Percentiles rank a stretch among this genome's conserved stretches.
Evolutionary conservation across 192 early-diverging fungal species (phyloP).

Genomic region (Spizellomyces punctatus): DNA sequence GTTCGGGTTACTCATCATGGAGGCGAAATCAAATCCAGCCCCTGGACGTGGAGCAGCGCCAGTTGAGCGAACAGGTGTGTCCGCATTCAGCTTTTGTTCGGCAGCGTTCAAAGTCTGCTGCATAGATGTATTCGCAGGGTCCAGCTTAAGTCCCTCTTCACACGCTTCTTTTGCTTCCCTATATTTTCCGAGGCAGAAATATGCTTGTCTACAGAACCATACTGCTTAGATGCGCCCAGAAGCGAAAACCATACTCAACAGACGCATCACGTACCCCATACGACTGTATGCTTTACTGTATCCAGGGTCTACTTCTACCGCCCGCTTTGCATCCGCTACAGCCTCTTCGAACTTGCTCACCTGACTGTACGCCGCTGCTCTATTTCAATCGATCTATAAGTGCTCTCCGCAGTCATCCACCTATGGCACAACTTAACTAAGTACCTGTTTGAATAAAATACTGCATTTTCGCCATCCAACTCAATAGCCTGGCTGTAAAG

Average conservation of each 20-base stretch:
- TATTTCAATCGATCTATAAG: slow-evolving; percentile 28
- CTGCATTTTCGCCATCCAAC: slow-evolving; percentile 78
- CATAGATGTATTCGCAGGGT: slow-evolving; percentile 81
- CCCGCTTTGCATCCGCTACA: slow-evolving; percentile 82
- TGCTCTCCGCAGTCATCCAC: neutral
- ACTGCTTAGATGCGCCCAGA: neutral
- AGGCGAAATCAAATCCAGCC: slow-evolving; percentile 68
- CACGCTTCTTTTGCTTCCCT: slow-evolving; percentile 87
- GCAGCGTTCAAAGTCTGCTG: slow-evolving; percentile 75
- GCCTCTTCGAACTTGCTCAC: slow-evolving; percentile 83
- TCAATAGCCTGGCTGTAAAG: slow-evolving; percentile 92
- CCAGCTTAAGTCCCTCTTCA: slow-evolving; percentile 80
- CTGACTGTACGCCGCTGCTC: slow-evolving; percentile 94
- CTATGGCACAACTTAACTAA: neutral
- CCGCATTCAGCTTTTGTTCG: slow-evolving; percentile 40
- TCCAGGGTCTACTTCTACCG: slow-evolving; percentile 80
- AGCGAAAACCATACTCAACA: neutral
- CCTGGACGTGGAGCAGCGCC: slow-evolving; percentile 11
- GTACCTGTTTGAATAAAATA: slow-evolving; percentile 97
- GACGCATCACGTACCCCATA: slow-evolving; percentile 66
- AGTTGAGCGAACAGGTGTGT: slow-evolving; percentile 11
- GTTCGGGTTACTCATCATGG: slow-evolving; percentile 90
- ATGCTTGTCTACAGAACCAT: slow-evolving; percentile 67
- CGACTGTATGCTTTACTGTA: slow-evolving; percentile 95
- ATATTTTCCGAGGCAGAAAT: slow-evolving; percentile 85